Base-by-base conservation (phyloP, 2,329 filamentous ascomycete species). In the Ascochyta viciae-villosae region DNA sequence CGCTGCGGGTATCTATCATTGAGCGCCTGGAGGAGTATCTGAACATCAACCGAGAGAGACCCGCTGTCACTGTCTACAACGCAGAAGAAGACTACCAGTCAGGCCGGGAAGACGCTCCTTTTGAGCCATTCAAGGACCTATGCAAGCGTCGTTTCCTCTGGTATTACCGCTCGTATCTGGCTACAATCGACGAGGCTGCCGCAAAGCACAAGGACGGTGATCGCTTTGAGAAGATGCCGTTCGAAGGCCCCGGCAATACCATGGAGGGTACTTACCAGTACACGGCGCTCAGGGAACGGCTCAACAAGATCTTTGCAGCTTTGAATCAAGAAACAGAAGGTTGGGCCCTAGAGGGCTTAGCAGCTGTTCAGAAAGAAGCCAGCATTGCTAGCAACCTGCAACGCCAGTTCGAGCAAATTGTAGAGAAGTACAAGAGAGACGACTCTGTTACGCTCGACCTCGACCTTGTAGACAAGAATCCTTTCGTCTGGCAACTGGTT, bases 241-340 rank as follows among this genome's bases (percentile, higher is more conserved):
- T 99, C 64, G 95, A 99, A 72, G 84, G 85, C 38, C 70, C 73
- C 0, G 85, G 81, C 57, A 99, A 98, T 71, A 80, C 79, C 2
- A 98, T 98, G 94, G 87, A 90, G 19, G 95, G 95, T 1, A 86
- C 84, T 45, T 98, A 95, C 79, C 85, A 92, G 69, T 98, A 96
- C 68, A 81, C 84, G 0, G 85, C 89, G 43, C 82, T 99, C 12
- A 87, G 89, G 66, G 79, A 80, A 57, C 86, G 94, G 4, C 76
- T 98, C 29, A 79, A 81, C 16, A 81, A 80, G 24, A 87, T 98
- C 71, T 90, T 89, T 70, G 79, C 83, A 8, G 84, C 83, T 4
- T 81, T 98, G 34, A 85, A 93, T 61, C 79, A 83, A 3, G 95
- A 99, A 75, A 87, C 87, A 1, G 74, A 81, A 3, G 72, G 74